Conservation (phyloP, 345 rosid genomes). For the Salix caprea region DNA sequence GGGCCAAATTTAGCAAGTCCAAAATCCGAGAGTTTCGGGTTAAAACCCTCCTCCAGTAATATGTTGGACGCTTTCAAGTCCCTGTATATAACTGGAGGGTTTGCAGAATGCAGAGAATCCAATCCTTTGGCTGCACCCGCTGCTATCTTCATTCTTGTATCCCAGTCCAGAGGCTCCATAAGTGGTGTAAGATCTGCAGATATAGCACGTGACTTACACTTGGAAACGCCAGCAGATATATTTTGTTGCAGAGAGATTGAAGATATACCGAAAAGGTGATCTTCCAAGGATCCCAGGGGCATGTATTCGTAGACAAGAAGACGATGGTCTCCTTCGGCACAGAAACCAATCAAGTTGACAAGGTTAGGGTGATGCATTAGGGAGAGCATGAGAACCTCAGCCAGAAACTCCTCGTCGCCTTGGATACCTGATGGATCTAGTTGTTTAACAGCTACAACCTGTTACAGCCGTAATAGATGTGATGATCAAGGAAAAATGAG, state of each 20-base stretch:
- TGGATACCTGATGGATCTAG: slow-evolving; percentile 56
- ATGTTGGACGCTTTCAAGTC: slow-evolving; percentile 20
- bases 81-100: slow-evolving; percentile 16
- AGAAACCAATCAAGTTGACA: slow-evolving; percentile 63
- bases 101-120: slow-evolving; percentile 11
- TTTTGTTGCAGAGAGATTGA: neutral
- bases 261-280: slow-evolving; percentile 51
- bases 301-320: slow-evolving; percentile 68
- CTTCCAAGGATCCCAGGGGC: slow-evolving; percentile 69
- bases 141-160: slow-evolving; percentile 18
- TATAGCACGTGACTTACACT: neutral
- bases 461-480: slow-evolving; percentile 6
- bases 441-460: slow-evolving; percentile 69
- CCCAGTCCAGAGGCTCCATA: slow-evolving; percentile 13
- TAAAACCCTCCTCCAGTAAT: slow-evolving; percentile 9
- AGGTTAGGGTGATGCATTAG: slow-evolving; percentile 63
- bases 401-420: slow-evolving; percentile 82
- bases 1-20: slow-evolving; percentile 25
- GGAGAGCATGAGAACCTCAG: slow-evolving; percentile 86
- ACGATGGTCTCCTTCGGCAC: slow-evolving; percentile 71
- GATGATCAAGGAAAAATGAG: neutral
- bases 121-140: slow-evolving; percentile 18
- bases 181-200: slow-evolving; percentile 5
- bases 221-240: neutral
- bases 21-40: slow-evolving; percentile 20